Percentiles rank a stretch among this genome's conserved stretches.
phyloP scores from a whole-genome alignment of 768 basidiomycete genomes.

The Asterophora parasitica region DNA sequence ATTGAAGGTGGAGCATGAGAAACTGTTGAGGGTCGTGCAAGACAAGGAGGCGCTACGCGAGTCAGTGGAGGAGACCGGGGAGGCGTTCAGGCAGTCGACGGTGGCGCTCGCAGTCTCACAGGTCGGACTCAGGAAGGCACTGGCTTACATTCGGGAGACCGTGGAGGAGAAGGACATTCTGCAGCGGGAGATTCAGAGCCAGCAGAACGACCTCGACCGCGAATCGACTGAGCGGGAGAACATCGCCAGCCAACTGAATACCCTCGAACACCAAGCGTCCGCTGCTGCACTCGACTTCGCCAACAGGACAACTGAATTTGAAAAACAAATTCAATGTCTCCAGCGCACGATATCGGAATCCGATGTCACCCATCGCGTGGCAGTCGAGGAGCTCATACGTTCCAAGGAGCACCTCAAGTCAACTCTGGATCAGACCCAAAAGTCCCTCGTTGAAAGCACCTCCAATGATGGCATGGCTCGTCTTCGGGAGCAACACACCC shows the following conservation, averaged over 20 bases:
- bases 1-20: constrained; percentile 9
- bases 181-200: constrained; percentile 3
- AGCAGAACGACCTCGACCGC: constrained; percentile 5
- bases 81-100: constrained; percentile 16
- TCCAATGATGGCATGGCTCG: constrained; percentile 24
- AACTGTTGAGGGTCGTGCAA: constrained; percentile 2
- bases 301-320: constrained; percentile 16
- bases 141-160: constrained; percentile 1
- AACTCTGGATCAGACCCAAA: constrained; percentile 23
- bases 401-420: constrained; percentile 25
- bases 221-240: neutral
- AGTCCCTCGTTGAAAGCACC: constrained; percentile 18
- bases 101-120: constrained; percentile 24
- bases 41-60: neutral
- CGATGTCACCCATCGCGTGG: constrained; percentile 20
- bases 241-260: constrained; percentile 12
- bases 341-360: constrained; percentile 14
- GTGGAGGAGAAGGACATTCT: constrained; percentile 8
- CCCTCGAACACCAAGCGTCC: constrained; percentile 13
- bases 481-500: constrained; percentile 31
- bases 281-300: constrained; percentile 13
- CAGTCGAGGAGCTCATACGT: constrained; percentile 22
- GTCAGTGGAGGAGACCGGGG: constrained; percentile 2
- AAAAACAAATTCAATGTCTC: constrained; percentile 20
- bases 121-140: constrained; percentile 8